Evolutionary conservation across 1,139 yeast genomes (phyloP), one percentile per base, ranked within the genome.

Genomic region (Groenewaldozyma auringiensis): DNA sequence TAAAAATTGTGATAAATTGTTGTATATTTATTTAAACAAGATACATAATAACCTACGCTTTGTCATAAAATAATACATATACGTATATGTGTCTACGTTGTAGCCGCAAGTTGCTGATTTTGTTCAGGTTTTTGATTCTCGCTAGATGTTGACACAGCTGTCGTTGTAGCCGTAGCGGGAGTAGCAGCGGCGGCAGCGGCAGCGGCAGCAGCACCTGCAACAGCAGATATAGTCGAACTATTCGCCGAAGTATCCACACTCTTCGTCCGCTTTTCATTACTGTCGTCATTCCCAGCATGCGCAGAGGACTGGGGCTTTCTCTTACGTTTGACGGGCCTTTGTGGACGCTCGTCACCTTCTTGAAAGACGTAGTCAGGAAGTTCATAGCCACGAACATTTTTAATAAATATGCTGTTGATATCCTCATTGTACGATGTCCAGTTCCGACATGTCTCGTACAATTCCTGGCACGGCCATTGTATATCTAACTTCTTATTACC

Each of bases 401-500:
- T 83, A 41, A 92, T 84, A 25, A 76, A 74, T 53, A 71, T 72
- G 42, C 71, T 69, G 61, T 81, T 73, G n/a, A 72, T 64, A 37
- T 76, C 75, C 47, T 76, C 81, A 53, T 82, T 76, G 58, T 76
- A 92, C 35, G 72, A 71, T 13, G 73, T 70, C 80, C 92, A 86
- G 35, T 78, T 73, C 54, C 86, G 81, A 63, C 96, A 86, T 16
- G 87, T 67, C 44, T 75, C 80, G 65, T 75, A 86, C 62, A 89
- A 92, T 51, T 92, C 98, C 17, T 87, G 76, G 60, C 97, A 89
- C 8, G 97, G 96, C 55, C 82, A 76, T 57, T 87, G 95, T 44
- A 92, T 83, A 61, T 92, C 96, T 51, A 92, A 72, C 56, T 81
- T 82, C 46, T 67, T 65, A 37, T 62, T 54, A n/a, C 53, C 54